phyloP scores from a whole-genome alignment of 78 protist genomes.

The Dictyostelium firmibasis region DNA sequence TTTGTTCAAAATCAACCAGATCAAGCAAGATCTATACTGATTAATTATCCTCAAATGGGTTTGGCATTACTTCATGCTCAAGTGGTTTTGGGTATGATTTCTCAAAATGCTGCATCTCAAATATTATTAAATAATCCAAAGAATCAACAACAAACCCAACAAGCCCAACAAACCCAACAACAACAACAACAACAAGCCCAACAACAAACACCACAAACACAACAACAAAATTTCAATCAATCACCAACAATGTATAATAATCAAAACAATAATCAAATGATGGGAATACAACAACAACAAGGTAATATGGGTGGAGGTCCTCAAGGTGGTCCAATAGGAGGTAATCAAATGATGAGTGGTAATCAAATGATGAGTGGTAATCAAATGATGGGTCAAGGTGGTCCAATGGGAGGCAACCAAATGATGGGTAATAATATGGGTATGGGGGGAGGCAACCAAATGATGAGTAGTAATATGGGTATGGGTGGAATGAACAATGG shows the following conservation, averaged over 20 bases:
- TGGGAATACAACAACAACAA: background rate
- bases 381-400: background rate
- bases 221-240: background rate
- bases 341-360: background rate
- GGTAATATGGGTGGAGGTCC: background rate
- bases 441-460: background rate
- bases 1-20: constrained; percentile 78
- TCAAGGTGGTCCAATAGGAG: background rate
- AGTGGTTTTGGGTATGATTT: constrained; percentile 50
- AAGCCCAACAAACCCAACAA: no score
- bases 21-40: constrained; percentile 68
- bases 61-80: constrained; percentile 84
- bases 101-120: constrained; percentile 51
- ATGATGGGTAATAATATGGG: background rate
- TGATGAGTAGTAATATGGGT: background rate
- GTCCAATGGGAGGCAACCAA: no score
- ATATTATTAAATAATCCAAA: constrained; percentile 31
- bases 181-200: constrained; percentile 15
- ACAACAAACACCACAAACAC: background rate
- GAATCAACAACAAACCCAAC: background rate
- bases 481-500: background rate
- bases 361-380: background rate
- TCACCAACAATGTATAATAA: constrained; percentile 14
- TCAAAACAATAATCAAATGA: constrained; percentile 2
- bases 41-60: constrained; percentile 81